Percentiles rank a stretch among this genome's conserved stretches.
These are phyloP conservation scores for Hanseniaspora thailandica DNA, from an alignment of 805 yeast genomes.

Conservation along the genomic window DNA sequence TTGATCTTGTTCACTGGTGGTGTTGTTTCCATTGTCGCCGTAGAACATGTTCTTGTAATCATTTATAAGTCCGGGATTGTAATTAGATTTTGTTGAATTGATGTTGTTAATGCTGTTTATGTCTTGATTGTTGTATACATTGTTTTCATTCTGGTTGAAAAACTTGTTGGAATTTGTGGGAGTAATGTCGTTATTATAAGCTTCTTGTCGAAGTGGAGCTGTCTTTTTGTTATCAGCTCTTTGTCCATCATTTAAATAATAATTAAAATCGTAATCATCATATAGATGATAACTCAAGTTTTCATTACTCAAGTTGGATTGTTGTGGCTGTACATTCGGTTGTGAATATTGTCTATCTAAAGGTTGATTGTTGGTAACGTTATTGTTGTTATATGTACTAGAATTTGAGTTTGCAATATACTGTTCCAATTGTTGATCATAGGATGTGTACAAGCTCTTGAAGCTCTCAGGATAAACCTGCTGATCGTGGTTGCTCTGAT, in stretches of 20 bases:
- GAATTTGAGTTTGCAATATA: not conserved
- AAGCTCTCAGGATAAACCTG: not conserved
- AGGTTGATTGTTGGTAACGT: not conserved
- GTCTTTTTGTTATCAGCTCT: not conserved
- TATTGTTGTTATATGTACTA: not conserved
- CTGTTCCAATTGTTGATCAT: constrained; percentile 7
- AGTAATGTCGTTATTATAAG: not conserved
- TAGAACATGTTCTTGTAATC: not conserved
- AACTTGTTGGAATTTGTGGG: not conserved
- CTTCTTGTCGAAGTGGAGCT: not conserved
- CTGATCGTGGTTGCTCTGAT: not conserved
- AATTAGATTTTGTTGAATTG: not conserved
- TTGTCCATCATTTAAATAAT: constrained; percentile 6
- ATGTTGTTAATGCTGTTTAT: not conserved
- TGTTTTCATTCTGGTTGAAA: not conserved
- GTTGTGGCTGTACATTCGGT: not conserved
- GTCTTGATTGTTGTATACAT: not conserved
- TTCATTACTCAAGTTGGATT: not conserved
- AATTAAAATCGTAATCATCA: constrained; percentile 12
- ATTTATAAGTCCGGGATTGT: not conserved
- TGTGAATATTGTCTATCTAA: not conserved
- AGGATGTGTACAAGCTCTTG: constrained; percentile 1
- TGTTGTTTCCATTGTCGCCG: not conserved
- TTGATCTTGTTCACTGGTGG: not conserved
- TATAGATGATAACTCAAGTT: constrained; percentile 9